phyloP scores from a whole-genome alignment of 2,329 filamentous ascomycete species.

The Exophiala phaeomuriformis region DNA sequence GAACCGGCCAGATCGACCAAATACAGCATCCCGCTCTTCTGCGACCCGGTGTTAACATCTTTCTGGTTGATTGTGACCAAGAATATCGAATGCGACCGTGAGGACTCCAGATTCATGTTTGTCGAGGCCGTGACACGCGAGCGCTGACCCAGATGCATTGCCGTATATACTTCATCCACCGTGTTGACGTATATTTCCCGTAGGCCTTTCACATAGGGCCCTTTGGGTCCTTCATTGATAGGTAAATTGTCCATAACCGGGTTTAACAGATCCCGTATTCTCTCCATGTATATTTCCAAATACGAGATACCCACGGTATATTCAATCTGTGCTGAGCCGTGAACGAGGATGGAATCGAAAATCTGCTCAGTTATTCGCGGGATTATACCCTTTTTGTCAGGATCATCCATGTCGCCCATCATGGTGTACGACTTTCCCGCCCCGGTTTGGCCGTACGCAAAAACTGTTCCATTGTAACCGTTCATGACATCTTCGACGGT shows the following conservation, averaged over 20 bases:
- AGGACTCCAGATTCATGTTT: constrained; percentile 99
- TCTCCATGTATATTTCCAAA: constrained; percentile 99
- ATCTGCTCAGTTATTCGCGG: constrained; percentile 97
- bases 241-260: constrained; percentile 94
- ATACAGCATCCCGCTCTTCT: constrained; percentile 94
- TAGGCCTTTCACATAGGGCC: constrained; percentile 93
- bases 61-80: constrained; percentile 96
- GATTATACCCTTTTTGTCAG: constrained; percentile 83
- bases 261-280: constrained; percentile 84
- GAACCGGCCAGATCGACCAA: constrained; percentile 96
- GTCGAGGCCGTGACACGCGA: constrained; percentile 89
- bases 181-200: constrained; percentile 93
- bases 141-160: constrained; percentile 86
- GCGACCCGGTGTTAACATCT: constrained; percentile 91
- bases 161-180: constrained; percentile 91
- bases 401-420: constrained; percentile 95
- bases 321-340: constrained; percentile 83
- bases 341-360: constrained; percentile 82
- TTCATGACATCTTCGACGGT: constrained; percentile 98
- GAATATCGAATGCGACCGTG: constrained; percentile 96
- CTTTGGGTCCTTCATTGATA: constrained; percentile 95
- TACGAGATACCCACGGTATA: constrained; percentile 98
- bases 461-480: constrained; percentile 98
- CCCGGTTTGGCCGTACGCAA: constrained; percentile 96
- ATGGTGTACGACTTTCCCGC: constrained; percentile 99